Percentiles rank a stretch among this genome's conserved stretches.
Conservation (phyloP, 2,329 filamentous ascomycete species). For the Diaporthe batatas region DNA sequence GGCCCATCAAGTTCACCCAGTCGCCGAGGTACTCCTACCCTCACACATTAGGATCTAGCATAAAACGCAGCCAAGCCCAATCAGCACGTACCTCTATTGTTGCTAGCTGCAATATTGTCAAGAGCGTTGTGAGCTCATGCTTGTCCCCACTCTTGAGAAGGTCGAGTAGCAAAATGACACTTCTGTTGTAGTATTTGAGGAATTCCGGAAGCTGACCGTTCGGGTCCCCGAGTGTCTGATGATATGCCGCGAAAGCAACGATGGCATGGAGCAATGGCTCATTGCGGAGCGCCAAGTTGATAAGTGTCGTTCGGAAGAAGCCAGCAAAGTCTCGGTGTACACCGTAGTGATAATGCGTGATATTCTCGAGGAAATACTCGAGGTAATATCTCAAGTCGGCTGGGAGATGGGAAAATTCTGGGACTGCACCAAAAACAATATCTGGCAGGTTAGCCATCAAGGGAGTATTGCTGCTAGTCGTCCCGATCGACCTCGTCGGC, state of each 20-base stretch:
- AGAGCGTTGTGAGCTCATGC: constrained; percentile 78
- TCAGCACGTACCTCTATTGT: constrained; percentile 81
- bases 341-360: constrained; percentile 87
- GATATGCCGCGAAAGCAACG: constrained; percentile 90
- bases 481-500: constrained; percentile 64
- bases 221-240: constrained; percentile 78
- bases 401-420: constrained; percentile 71
- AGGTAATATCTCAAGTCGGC: constrained; percentile 83
- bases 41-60: constrained; percentile 26
- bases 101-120: constrained; percentile 91
- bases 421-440: constrained; percentile 47
- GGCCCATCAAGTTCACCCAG: constrained; percentile 92
- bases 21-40: constrained; percentile 91
- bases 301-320: constrained; percentile 80
- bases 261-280: constrained; percentile 89
- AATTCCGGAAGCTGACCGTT: constrained; percentile 84
- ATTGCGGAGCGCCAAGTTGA: constrained; percentile 78
- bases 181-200: constrained; percentile 89
- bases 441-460: constrained; percentile 50
- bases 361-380: constrained; percentile 80
- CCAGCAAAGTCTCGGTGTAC: constrained; percentile 77
- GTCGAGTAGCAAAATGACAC: constrained; percentile 80
- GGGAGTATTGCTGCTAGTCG: constrained; percentile 53
- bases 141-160: constrained; percentile 79
- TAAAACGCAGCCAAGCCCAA: constrained; percentile 46